A percentile compares a stretch with the other conserved stretches of the same genome.
These are phyloP conservation scores for Excoecaria agallocha DNA, from an alignment of 345 rosid species.

Conservation along the genomic window DNA sequence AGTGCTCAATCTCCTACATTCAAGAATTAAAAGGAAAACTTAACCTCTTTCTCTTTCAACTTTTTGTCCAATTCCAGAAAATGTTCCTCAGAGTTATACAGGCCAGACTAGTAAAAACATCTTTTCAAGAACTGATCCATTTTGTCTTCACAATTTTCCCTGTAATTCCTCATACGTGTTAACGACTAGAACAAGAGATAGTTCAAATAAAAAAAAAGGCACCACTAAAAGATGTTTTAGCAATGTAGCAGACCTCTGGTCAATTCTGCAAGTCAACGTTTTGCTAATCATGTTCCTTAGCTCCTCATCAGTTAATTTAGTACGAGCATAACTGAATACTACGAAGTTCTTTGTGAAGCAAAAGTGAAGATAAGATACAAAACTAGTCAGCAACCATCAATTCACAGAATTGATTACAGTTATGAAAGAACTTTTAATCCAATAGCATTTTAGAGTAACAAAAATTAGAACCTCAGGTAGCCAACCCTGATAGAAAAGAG, in stretches of 20 bases:
- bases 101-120: conserved; percentile 86
- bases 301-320: conserved; percentile 67
- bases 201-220: neutral
- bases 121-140: conserved; percentile 76
- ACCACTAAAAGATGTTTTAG: neutral
- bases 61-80: conserved; percentile 60
- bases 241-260: conserved; percentile 49
- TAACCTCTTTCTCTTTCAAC: conserved; percentile 82
- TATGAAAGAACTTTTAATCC: neutral
- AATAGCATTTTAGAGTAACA: neutral
- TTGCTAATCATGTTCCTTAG: conserved; percentile 68
- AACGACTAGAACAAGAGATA: neutral
- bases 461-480: conserved; percentile 53
- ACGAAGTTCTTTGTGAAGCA: conserved; percentile 45
- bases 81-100: conserved; percentile 71
- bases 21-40: neutral
- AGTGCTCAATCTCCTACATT: neutral
- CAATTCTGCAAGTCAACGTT: conserved; percentile 84
- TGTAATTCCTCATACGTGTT: conserved; percentile 20
- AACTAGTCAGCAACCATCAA: conserved; percentile 9
- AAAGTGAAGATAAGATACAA: conserved; percentile 1
- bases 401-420: neutral
- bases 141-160: conserved; percentile 82
- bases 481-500: conserved; percentile 79
- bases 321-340: conserved; percentile 81